Percentiles rank a stretch among this genome's conserved stretches.
phyloP scores from a whole-genome alignment of 805 yeast species.

The Yamadazyma endophytica region DNA sequence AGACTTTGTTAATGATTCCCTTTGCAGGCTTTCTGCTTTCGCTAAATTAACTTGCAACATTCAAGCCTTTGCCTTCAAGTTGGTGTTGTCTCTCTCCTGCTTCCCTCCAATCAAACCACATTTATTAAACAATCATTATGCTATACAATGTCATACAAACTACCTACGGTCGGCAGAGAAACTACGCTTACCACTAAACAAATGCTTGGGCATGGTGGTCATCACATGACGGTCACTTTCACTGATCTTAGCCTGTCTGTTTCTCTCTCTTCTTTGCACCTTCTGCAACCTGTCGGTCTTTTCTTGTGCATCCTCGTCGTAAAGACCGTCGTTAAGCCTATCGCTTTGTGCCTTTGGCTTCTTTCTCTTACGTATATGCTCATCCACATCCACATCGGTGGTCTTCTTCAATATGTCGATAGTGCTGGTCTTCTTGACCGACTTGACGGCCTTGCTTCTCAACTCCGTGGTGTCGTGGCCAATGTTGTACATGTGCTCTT shows the following conservation, averaged over 20 bases:
- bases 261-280: conserved; percentile 89
- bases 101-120: background rate
- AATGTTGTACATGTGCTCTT: conserved; percentile 79
- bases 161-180: conserved; percentile 26
- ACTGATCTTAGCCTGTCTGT: conserved; percentile 87
- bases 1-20: too few relatives aligned
- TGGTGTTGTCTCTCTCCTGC: background rate
- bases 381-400: conserved; percentile 36
- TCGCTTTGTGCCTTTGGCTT: conserved; percentile 63
- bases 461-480: conserved; percentile 82
- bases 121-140: too few relatives aligned
- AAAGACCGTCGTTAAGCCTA: conserved; percentile 81
- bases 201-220: conserved; percentile 86
- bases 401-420: conserved; percentile 72
- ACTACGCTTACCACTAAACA: conserved; percentile 96
- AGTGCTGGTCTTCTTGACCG: conserved; percentile 40
- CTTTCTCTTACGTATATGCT: conserved; percentile 39
- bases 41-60: too few relatives aligned
- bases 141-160: too few relatives aligned
- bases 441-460: conserved; percentile 29
- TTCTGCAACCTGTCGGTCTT: conserved; percentile 86
- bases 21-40: too few relatives aligned
- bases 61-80: too few relatives aligned
- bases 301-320: conserved; percentile 72
- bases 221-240: conserved; percentile 92